Percentiles rank a stretch among this genome's conserved stretches.
These are phyloP conservation scores for Takashimella tepidaria DNA, from an alignment of 1,284 basidiomycete genomes.

Conservation along the genomic window DNA sequence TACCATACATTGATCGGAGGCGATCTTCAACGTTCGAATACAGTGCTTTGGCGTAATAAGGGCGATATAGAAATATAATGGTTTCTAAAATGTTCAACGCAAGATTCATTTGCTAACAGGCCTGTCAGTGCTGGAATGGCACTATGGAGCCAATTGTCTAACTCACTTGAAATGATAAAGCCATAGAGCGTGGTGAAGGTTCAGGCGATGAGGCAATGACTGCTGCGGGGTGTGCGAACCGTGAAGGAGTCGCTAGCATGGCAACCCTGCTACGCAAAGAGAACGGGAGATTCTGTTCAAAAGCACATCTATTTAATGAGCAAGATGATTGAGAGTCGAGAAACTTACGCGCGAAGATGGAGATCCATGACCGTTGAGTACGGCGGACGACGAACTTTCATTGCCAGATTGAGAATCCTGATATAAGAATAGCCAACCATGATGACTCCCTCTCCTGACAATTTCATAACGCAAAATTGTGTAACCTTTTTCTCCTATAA, in stretches of 20 bases:
- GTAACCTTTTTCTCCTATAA: slow-evolving; percentile 12
- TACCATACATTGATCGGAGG: slow-evolving; percentile 12
- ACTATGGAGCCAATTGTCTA: too few relatives aligned
- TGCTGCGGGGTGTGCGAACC: slow-evolving; percentile 11
- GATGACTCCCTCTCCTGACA: slow-evolving; percentile 8
- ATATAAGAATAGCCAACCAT: not conserved
- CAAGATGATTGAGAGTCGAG: not conserved
- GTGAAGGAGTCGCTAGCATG: slow-evolving; percentile 14
- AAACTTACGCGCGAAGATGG: slow-evolving; percentile 15
- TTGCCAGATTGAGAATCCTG: slow-evolving; percentile 14
- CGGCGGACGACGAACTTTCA: slow-evolving; percentile 10
- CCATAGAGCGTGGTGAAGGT: not conserved
- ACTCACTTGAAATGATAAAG: not conserved
- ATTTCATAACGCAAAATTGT: slow-evolving; percentile 20
- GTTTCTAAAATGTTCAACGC: slow-evolving; percentile 25
- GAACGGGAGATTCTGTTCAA: slow-evolving; percentile 19
- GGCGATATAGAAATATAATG: slow-evolving; percentile 25
- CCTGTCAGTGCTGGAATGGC: too few relatives aligned
- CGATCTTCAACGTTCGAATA: slow-evolving; percentile 17
- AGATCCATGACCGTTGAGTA: slow-evolving; percentile 15
- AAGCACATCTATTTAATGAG: slow-evolving; percentile 10
- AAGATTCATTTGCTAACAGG: slow-evolving; percentile 26
- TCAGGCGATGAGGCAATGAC: slow-evolving; percentile 16
- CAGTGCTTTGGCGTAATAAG: slow-evolving; percentile 26
- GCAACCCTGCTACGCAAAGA: slow-evolving; percentile 22